Conservation (phyloP, 2,329 filamentous ascomycete species). For the Zalaria obscura region DNA sequence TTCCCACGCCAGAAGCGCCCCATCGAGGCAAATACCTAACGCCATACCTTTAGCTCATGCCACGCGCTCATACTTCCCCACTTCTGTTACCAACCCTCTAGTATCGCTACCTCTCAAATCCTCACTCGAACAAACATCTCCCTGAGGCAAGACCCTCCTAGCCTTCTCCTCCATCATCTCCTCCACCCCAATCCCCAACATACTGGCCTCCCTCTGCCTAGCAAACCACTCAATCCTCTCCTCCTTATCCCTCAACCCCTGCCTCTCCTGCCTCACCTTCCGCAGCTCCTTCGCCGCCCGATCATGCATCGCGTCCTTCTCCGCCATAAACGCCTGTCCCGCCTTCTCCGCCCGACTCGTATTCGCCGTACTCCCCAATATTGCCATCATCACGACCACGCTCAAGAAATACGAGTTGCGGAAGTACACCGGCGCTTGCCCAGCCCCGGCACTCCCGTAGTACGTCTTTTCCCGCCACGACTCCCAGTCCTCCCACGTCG, state of each 20-base stretch:
- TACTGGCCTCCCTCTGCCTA: slow-evolving; percentile 49
- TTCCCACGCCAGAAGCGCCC: too few species aligned
- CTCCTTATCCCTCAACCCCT: slow-evolving; percentile 31
- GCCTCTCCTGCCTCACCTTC: slow-evolving; percentile 36
- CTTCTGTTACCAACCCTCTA: too few species aligned
- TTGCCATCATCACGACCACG: slow-evolving; percentile 54
- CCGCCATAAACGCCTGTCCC: slow-evolving; percentile 48
- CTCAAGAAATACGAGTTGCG: slow-evolving; percentile 67
- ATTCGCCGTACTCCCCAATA: slow-evolving; percentile 59
- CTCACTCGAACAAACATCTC: slow-evolving; percentile 19
- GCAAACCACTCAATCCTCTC: slow-evolving; percentile 64
- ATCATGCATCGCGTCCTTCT: slow-evolving; percentile 52
- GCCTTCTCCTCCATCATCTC: slow-evolving; percentile 30
- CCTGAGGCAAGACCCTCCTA: slow-evolving; percentile 32
- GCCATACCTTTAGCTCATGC: too few species aligned
- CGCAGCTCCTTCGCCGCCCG: slow-evolving; percentile 50
- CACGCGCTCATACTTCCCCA: too few species aligned
- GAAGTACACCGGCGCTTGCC: slow-evolving; percentile 48
- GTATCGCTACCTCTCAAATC: too few species aligned
- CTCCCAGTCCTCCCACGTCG: slow-evolving; percentile 98
- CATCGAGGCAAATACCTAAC: too few species aligned
- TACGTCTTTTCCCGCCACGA: slow-evolving; percentile 22
- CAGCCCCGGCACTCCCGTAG: slow-evolving; percentile 1
- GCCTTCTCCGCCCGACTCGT: slow-evolving; percentile 52
- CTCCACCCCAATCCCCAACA: slow-evolving; percentile 26